Evolutionary conservation across 2,329 filamentous ascomycete species (phyloP).

Genomic region (Fusarium tjaetaba): DNA sequence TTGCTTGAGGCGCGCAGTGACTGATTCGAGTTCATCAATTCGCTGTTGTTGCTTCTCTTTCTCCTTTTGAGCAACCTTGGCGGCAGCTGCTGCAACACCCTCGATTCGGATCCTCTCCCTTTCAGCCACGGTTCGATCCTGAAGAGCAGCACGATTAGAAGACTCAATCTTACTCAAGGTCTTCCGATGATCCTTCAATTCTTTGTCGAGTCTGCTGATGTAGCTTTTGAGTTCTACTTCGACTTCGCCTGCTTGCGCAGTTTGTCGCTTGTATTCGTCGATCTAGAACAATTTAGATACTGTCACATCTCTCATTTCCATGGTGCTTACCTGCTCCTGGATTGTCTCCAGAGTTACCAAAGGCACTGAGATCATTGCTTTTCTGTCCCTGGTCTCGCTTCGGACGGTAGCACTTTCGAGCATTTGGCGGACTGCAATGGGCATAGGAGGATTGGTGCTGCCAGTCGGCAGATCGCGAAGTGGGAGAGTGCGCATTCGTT

Average conservation of each 20-base stretch:
- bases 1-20: slow-evolving; percentile 44
- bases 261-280: slow-evolving; percentile 45
- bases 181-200: slow-evolving; percentile 57
- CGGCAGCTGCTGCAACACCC: slow-evolving; percentile 43
- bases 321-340: slow-evolving; percentile 49
- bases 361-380: slow-evolving; percentile 43
- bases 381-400: slow-evolving; percentile 19
- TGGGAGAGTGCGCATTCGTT: slow-evolving; percentile 44
- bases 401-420: slow-evolving; percentile 37
- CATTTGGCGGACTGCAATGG: slow-evolving; percentile 46
- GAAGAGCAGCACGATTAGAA: slow-evolving; percentile 59
- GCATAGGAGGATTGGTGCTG: slow-evolving; percentile 46
- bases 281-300: slow-evolving; percentile 41
- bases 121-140: slow-evolving; percentile 61
- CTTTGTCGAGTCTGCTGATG: slow-evolving; percentile 56
- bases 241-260: slow-evolving; percentile 39
- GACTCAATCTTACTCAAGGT: slow-evolving; percentile 58
- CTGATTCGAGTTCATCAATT: slow-evolving; percentile 51
- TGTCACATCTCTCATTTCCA: background rate
- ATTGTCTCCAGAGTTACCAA: slow-evolving; percentile 52
- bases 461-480: slow-evolving; percentile 29
- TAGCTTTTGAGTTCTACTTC: slow-evolving; percentile 53
- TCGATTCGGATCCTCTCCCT: slow-evolving; percentile 56
- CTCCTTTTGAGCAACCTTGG: slow-evolving; percentile 45
- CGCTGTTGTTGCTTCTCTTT: slow-evolving; percentile 52